A percentile compares a stretch with the other conserved stretches of the same genome.
Evolutionary conservation across 2,329 filamentous ascomycete species (phyloP).

Genomic region (Geosmithia morbida): DNA sequence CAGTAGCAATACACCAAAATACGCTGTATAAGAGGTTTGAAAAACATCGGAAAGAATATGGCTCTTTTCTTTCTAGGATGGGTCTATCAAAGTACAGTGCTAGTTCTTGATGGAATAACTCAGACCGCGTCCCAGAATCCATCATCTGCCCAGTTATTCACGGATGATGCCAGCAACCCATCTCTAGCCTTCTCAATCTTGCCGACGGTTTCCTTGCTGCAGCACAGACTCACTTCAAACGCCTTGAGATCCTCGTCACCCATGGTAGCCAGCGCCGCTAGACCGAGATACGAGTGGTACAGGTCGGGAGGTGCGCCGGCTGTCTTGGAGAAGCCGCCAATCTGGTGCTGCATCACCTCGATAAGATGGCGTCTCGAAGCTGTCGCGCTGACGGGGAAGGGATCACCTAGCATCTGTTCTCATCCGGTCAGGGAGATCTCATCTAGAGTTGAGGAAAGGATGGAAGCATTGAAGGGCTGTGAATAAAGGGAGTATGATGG

Average conservation of each 20-base stretch:
- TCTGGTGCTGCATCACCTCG: conserved; percentile 71
- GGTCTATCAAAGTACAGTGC: not conserved
- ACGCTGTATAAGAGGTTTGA: no score
- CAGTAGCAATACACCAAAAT: no score
- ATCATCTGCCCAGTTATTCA: conserved; percentile 7
- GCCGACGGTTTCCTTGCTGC: conserved; percentile 44
- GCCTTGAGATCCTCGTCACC: conserved; percentile 53
- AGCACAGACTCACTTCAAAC: conserved; percentile 64
- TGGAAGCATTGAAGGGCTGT: no score
- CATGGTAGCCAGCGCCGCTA: conserved; percentile 64
- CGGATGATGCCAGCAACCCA: conserved; percentile 12
- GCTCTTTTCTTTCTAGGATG: no score
- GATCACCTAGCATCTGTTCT: conserved; percentile 39
- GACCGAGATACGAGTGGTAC: conserved; percentile 78
- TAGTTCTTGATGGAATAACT: not conserved
- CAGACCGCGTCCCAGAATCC: conserved; percentile 10
- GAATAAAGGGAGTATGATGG: no score
- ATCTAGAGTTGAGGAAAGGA: not conserved
- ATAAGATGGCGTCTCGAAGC: conserved; percentile 67
- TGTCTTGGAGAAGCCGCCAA: conserved; percentile 70
- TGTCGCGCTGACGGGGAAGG: conserved; percentile 39
- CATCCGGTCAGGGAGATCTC: not conserved
- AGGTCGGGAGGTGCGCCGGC: conserved; percentile 59
- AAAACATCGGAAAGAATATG: no score
- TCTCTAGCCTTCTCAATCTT: conserved; percentile 33